Evolutionary conservation across 2,329 filamentous ascomycete genomes (phyloP), one percentile per base, ranked within the genome.

Genomic region (Talaromyces sp.): DNA sequence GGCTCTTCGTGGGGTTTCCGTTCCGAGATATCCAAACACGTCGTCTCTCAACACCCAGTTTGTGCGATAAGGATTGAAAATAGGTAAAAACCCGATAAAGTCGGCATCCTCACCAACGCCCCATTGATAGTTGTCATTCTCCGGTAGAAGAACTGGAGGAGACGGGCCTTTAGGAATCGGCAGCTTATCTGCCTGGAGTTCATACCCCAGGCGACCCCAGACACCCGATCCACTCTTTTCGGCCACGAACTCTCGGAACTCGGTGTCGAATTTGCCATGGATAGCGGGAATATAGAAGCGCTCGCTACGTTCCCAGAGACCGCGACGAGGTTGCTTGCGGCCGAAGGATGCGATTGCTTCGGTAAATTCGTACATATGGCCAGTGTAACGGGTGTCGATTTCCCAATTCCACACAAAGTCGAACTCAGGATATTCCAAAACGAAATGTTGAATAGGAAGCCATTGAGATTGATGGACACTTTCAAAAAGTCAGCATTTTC

Each of bases 71-170:
- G 93, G 92, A 68, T 97, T 89, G 74, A 94, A 97, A 62, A 97
- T 85, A 9, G 93, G 93, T 68, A 91, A 93, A 61, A 97, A 85
- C 0, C 91, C 90, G 69, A 97, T 92, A 64, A 95, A 83, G 71
- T 97, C 93, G 11, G 93, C 91, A 59, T 95, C 89, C 71, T 97
- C 93, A 56, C 84, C 89, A 1, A 94, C 84, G 59, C 88, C 88
- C 88, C 88, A 91, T 68, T 84, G 74, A 69, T 89, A 90, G 60
- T 87, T 76, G 65, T 91, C 88, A n/a, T 81, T 73, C 50, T 79
- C 75, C 13, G 84, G 78, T 40, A 81, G 81, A 0, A 76, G 70
- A 2, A 80, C 80, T 0, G 87, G 85, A 7, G 87, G 87, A 48
- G 79, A 79, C 6, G 84, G 86, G 11, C 86, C 87, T 25, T 84